Conservation (phyloP, 164 flowering plant genomes). For the Echeveria elegans region DNA sequence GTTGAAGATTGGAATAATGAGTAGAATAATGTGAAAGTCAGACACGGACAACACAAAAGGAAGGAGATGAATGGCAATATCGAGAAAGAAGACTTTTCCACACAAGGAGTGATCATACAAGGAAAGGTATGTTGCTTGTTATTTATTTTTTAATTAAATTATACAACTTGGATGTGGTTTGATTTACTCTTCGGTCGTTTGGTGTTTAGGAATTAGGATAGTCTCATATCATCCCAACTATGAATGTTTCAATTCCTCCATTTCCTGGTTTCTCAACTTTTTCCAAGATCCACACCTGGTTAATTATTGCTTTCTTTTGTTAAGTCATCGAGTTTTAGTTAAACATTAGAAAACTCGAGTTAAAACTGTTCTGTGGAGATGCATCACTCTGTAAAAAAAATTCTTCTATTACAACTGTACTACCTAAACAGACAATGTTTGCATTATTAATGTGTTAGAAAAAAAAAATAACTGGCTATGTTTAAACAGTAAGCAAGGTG, state of each 20-base stretch:
- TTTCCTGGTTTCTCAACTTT: background rate
- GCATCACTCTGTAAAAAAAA: background rate
- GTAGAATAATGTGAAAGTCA: conserved; percentile 2
- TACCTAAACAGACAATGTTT: background rate
- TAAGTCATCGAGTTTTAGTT: background rate
- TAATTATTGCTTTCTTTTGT: background rate
- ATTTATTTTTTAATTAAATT: background rate
- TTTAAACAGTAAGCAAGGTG: too few relatives aligned
- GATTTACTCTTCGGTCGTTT: conserved; percentile 5
- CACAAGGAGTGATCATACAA: background rate
- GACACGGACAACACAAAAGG: background rate
- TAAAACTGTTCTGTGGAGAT: background rate
- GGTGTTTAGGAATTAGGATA: background rate
- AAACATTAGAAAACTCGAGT: background rate
- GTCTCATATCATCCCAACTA: background rate
- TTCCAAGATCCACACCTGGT: background rate
- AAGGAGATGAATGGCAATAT: background rate
- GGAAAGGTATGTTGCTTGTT: conserved; percentile 1
- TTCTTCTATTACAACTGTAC: background rate
- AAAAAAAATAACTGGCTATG: too few relatives aligned
- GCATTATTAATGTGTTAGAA: too few relatives aligned
- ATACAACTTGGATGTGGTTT: background rate
- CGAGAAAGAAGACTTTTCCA: conserved; percentile 2
- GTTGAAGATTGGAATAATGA: conserved; percentile 2
- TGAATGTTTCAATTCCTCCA: background rate